phyloP scores from a whole-genome alignment of 2,329 filamentous ascomycete species.

The Aspergillus phoenicis region DNA sequence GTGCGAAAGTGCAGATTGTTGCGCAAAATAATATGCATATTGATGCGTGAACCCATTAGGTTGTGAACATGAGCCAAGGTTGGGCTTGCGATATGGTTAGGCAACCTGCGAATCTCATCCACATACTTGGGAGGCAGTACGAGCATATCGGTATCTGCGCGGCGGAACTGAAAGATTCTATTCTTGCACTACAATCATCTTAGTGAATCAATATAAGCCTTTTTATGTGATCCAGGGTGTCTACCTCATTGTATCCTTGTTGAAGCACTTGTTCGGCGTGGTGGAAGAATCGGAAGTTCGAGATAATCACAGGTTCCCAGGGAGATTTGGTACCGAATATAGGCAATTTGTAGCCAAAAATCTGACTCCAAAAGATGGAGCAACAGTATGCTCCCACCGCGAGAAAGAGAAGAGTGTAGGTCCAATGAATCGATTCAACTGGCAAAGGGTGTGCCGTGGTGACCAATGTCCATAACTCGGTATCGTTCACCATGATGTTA shows the following conservation, averaged over 20 bases:
- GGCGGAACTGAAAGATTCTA: slow-evolving; percentile 5
- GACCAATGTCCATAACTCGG: no score
- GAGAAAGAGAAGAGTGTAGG: neutral
- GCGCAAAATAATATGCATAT: neutral
- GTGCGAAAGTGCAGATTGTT: neutral
- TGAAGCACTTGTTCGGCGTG: neutral
- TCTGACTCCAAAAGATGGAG: neutral
- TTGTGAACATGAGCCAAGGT: neutral
- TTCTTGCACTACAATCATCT: neutral
- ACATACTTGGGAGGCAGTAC: slow-evolving; percentile 6
- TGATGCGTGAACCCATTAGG: neutral
- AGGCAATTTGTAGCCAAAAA: neutral
- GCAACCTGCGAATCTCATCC: slow-evolving; percentile 4
- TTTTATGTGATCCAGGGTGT: neutral
- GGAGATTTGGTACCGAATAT: neutral
- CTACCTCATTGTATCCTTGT: neutral
- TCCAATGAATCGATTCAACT: neutral
- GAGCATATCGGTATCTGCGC: slow-evolving; percentile 5
- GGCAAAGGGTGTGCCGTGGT: no score
- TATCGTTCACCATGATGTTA: no score
- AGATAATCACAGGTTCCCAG: neutral
- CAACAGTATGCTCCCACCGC: neutral
- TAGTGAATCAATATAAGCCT: neutral
- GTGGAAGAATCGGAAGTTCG: neutral
- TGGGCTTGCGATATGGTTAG: slow-evolving; percentile 11